Evolutionary conservation across 371 early-diverging fungal genomes (phyloP), one percentile per base, ranked within the genome.

Genomic region (Mortierella sp.): DNA sequence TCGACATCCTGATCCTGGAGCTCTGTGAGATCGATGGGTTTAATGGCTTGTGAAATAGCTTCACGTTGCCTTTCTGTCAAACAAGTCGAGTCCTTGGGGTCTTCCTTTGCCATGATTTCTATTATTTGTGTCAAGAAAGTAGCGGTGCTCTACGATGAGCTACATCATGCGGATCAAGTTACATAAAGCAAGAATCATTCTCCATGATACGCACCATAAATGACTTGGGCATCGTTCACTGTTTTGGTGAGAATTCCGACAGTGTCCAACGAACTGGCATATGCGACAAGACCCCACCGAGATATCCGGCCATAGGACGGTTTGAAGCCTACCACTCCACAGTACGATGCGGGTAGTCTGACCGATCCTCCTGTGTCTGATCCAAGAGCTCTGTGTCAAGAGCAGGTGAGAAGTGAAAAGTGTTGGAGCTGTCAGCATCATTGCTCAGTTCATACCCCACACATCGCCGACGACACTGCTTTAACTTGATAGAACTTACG

Each of bases 331-430:
- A 96, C 93, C 2, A 98, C 90, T 19, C 98, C 98, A 87, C 98
- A 98, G 85, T 97, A 98, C 3, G 98, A 92, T 1, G 98, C 98
- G 1, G 98, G 98, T 44, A 98, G 90, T 44, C 98, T 90, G 5
- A 98, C 96, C 1, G 97, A 97, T 37, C 98, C 98, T 71, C 98
- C 98, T 0, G 98, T 98, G 79, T 98, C 98, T 1, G 98, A 96
- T 6, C 98, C 98, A 61, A 97, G 78, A 8, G 95, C 92, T 73
- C 97, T 92, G 82, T 53, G 34, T 31, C 31, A 2, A 57, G 14
- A 19, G 59, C 40, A 46, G 5, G 24, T 59, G 57, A 26, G 31
- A 21, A 26, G 26, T 44, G 40, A 71, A 69, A 71, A 11, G 64
- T 34, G 19, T 19, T 31, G 53, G n/a, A 11, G 46, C 26, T 37